phyloP scores from a whole-genome alignment of 768 basidiomycete species.

The Termitomyces sp. region DNA sequence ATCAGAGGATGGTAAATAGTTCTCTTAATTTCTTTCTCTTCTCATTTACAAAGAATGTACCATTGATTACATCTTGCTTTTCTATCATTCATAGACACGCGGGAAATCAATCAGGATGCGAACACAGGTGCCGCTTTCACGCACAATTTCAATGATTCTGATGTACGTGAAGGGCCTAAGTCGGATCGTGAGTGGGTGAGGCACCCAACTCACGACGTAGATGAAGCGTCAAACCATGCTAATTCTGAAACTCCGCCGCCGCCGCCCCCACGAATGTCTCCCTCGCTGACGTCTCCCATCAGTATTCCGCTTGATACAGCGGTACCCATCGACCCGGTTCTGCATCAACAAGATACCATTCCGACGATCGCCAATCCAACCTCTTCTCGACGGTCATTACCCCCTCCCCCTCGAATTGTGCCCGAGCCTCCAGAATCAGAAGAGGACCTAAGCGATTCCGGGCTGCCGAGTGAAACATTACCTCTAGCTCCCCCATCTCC shows the following conservation, averaged over 20 bases:
- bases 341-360: neutral
- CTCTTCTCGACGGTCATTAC: conserved; percentile 6
- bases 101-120: conserved; percentile 5
- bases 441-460: conserved; percentile 16
- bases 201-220: neutral
- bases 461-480: neutral
- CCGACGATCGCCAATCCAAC: neutral
- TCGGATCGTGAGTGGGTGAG: conserved; percentile 3
- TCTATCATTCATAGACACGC: conserved; percentile 12
- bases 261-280: conserved; percentile 10
- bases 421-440: conserved; percentile 22
- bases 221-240: conserved; percentile 2
- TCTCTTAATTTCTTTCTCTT: conserved; percentile 13
- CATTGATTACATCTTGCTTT: conserved; percentile 21
- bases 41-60: conserved; percentile 14
- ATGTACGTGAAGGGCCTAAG: conserved; percentile 9
- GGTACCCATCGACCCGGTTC: conserved; percentile 3
- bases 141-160: conserved; percentile 8
- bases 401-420: conserved; percentile 20
- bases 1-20: conserved; percentile 21
- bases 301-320: conserved; percentile 4
- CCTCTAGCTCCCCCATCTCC: neutral
- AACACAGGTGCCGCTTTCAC: conserved; percentile 4
- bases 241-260: conserved; percentile 3
- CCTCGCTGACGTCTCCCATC: conserved; percentile 9